Evolutionary conservation across 140 eudicot genomes (phyloP).

Genomic region (Ambrosia hybrid): DNA sequence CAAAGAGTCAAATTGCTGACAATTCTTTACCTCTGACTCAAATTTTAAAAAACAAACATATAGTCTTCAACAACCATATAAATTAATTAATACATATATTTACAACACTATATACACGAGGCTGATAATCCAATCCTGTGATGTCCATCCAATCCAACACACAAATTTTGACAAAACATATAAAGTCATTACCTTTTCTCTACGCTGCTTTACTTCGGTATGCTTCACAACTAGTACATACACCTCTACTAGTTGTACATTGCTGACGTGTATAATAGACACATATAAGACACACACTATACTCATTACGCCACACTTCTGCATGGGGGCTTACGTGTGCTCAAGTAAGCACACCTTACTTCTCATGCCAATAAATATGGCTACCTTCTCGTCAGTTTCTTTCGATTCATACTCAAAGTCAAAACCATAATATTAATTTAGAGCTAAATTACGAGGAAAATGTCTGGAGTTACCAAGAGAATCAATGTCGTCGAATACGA

Average conservation of each 20-base stretch:
- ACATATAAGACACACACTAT: constrained; percentile 27
- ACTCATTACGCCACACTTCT: constrained; percentile 25
- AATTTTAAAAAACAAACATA: no score
- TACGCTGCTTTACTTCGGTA: not conserved
- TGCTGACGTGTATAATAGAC: not conserved
- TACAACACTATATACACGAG: not conserved
- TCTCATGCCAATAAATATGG: constrained; percentile 17
- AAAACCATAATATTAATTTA: not conserved
- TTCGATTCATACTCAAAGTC: not conserved
- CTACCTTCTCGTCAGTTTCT: not conserved
- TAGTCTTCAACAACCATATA: not conserved
- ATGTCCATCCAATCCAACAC: no score
- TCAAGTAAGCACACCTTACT: not conserved
- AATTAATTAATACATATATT: not conserved
- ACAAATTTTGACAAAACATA: not conserved
- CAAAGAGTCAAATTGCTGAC: not conserved
- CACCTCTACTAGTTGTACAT: constrained; percentile 2
- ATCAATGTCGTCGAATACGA: not conserved
- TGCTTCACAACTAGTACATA: constrained; percentile 20
- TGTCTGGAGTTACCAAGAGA: constrained; percentile 15
- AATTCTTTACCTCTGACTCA: not conserved
- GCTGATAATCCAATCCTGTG: not conserved
- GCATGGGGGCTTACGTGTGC: constrained; percentile 12
- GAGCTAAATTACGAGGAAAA: not conserved
- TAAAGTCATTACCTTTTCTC: no score